A percentile compares a stretch with the other conserved stretches of the same genome.
Evolutionary conservation across 1,284 basidiomycete species (phyloP).

Genomic region (Moesziomyces parantarcticus): DNA sequence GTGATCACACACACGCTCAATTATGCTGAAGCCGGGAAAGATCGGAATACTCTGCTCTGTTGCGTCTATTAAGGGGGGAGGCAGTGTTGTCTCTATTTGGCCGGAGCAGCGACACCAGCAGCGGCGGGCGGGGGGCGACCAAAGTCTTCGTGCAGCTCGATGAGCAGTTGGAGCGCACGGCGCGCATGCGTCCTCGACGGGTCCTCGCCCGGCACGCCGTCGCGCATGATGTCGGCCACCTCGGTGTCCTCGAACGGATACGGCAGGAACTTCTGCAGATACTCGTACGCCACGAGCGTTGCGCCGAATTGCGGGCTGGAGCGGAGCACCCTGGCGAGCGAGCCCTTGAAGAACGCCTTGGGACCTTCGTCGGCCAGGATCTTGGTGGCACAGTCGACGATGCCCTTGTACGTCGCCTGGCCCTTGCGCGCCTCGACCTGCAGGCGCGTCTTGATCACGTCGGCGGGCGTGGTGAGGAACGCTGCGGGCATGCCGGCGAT

Average conservation of each 20-base stretch:
- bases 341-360: conserved; percentile 93
- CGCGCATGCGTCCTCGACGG: conserved; percentile 50
- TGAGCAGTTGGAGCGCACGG: conserved; percentile 50
- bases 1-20: neutral
- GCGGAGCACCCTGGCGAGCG: conserved; percentile 86
- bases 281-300: conserved; percentile 88
- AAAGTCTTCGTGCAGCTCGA: conserved; percentile 60
- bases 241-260: conserved; percentile 47
- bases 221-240: conserved; percentile 43
- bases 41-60: neutral
- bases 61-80: conserved; percentile 8
- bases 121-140: conserved; percentile 40
- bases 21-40: neutral
- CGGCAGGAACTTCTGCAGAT: conserved; percentile 70
- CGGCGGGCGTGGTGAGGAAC: conserved; percentile 71
- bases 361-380: conserved; percentile 86
- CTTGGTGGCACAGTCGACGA: conserved; percentile 87
- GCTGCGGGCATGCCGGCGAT: conserved; percentile 89
- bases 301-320: conserved; percentile 82
- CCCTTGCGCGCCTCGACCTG: conserved; percentile 95
- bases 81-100: conserved; percentile 9
- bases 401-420: conserved; percentile 90
- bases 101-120: conserved; percentile 11
- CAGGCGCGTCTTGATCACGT: conserved; percentile 98
- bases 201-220: conserved; percentile 46